phyloP scores from a whole-genome alignment of 164 flowering plant genomes.

The Euptelea pleiosperma region DNA sequence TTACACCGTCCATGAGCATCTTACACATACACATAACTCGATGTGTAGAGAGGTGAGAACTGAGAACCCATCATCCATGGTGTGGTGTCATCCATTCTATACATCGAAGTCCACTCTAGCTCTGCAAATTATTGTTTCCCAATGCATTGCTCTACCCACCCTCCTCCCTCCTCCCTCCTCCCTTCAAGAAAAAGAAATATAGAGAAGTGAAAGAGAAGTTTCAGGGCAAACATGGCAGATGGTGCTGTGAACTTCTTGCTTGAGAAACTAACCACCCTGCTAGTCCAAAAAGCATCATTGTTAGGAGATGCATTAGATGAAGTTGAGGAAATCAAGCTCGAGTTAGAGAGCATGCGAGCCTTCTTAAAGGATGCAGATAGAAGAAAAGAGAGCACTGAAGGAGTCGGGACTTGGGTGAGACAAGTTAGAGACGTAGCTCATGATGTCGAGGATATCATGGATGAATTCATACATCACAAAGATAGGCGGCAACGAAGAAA shows the following conservation, averaged over 20 bases:
- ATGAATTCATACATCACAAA: conserved; percentile 27
- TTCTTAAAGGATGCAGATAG: conserved; percentile 37
- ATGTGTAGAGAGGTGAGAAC: no score
- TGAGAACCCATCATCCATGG: no score
- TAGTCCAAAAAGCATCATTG: conserved; percentile 18
- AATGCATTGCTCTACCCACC: no score
- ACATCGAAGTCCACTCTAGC: no score
- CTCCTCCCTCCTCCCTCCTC: no score
- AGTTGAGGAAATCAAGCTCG: conserved; percentile 31
- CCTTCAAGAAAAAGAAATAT: not conserved
- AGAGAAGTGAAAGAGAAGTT: no score
- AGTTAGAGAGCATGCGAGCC: conserved; percentile 34
- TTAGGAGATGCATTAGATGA: conserved; percentile 19
- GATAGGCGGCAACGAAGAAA: not conserved
- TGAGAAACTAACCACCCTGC: conserved; percentile 25
- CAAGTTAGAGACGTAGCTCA: conserved; percentile 36
- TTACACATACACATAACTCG: no score
- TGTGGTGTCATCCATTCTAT: no score
- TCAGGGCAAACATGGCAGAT: conserved; percentile 31
- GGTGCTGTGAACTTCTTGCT: conserved; percentile 31
- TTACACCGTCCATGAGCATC: no score
- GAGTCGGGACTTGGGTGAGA: conserved; percentile 31
- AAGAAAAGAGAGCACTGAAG: conserved; percentile 21
- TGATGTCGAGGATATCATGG: conserved; percentile 30
- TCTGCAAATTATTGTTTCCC: no score